Evolutionary conservation across 805 yeast genomes (phyloP).

Genomic region (Candida dajiaensis): DNA sequence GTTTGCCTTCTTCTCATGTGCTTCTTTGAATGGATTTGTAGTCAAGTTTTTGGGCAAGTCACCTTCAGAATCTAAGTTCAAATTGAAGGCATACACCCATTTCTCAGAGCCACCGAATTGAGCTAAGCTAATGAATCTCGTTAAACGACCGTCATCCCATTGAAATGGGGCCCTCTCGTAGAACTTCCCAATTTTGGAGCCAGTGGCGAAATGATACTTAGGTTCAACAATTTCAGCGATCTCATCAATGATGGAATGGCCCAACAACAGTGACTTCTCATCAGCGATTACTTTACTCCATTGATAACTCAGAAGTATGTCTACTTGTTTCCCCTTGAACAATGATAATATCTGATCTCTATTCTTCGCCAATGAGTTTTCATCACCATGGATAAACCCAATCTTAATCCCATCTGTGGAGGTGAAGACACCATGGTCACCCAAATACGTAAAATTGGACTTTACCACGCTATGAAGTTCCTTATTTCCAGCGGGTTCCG

Average conservation of each 20-base stretch:
- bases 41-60: slow-evolving; percentile 23
- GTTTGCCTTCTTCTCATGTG: slow-evolving; percentile 1
- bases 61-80: slow-evolving; percentile 25
- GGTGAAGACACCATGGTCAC: slow-evolving; percentile 31
- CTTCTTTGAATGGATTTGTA: slow-evolving; percentile 27
- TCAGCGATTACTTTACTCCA: slow-evolving; percentile 55
- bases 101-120: slow-evolving; percentile 47
- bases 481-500: slow-evolving; percentile 8
- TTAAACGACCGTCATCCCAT: slow-evolving; percentile 44
- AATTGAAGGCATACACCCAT: slow-evolving; percentile 75
- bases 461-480: not conserved
- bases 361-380: slow-evolving; percentile 8
- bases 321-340: slow-evolving; percentile 30
- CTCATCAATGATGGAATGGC: slow-evolving; percentile 40
- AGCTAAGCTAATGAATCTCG: slow-evolving; percentile 64
- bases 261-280: slow-evolving; percentile 39
- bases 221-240: slow-evolving; percentile 45
- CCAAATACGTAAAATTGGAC: slow-evolving; percentile 10
- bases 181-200: slow-evolving; percentile 41
- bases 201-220: slow-evolving; percentile 60
- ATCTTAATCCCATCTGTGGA: slow-evolving; percentile 40
- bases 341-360: slow-evolving; percentile 23
- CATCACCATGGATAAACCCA: slow-evolving; percentile 37
- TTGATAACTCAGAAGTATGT: slow-evolving; percentile 50
- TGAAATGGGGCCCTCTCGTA: slow-evolving; percentile 52